Evolutionary conservation across 2,329 filamentous ascomycete species (phyloP).

Genomic region (Leptodontidium sp.): DNA sequence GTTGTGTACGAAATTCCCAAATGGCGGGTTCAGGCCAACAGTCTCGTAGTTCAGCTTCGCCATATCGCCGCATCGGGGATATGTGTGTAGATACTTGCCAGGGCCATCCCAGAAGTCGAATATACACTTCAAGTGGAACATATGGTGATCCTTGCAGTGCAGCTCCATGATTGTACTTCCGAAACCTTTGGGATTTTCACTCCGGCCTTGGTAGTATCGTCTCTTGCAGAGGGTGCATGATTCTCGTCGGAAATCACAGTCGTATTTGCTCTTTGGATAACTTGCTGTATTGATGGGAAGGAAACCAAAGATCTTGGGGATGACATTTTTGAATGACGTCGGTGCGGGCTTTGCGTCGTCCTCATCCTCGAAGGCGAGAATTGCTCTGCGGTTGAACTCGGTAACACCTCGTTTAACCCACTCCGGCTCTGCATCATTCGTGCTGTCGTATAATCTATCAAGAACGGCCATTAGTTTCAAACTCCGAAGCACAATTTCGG

Average conservation of each 20-base stretch:
- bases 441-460: background rate
- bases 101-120: slow-evolving; percentile 30
- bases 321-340: background rate
- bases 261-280: background rate
- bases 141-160: slow-evolving; percentile 17
- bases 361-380: background rate
- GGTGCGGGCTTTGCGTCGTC: background rate
- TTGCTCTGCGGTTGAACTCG: background rate
- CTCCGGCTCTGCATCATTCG: background rate
- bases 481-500: background rate
- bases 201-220: background rate
- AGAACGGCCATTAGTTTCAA: background rate
- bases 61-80: slow-evolving; percentile 25
- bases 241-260: background rate
- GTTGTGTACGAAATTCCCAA: slow-evolving; percentile 11
- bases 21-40: slow-evolving; percentile 19
- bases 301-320: slow-evolving; percentile 9
- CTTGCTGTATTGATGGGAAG: background rate
- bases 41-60: slow-evolving; percentile 28
- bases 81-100: slow-evolving; percentile 24
- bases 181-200: background rate
- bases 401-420: background rate
- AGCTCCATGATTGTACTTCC: slow-evolving; percentile 11
- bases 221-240: background rate
- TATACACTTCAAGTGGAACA: slow-evolving; percentile 32